Percentiles rank a stretch among this genome's conserved stretches.
Evolutionary conservation across 2,329 filamentous ascomycete genomes (phyloP).

Genomic region (Aureobasidium sp.): DNA sequence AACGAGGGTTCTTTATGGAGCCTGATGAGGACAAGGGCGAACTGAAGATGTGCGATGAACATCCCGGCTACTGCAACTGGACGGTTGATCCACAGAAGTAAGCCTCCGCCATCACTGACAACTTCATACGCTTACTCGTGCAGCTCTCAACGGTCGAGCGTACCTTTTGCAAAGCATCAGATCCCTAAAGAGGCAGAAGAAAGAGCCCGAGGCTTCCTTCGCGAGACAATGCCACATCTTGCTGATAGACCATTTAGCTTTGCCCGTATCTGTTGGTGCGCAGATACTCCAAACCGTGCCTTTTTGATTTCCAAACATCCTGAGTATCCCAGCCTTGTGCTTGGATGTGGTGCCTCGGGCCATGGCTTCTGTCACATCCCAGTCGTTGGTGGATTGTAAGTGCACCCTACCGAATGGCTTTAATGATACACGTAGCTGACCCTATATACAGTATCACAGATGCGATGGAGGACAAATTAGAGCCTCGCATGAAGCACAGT

Average conservation of each 20-base stretch:
- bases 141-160: slow-evolving; percentile 15
- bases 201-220: slow-evolving; percentile 39
- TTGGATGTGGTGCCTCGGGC: slow-evolving; percentile 45
- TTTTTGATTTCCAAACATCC: slow-evolving; percentile 46
- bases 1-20: slow-evolving; percentile 43
- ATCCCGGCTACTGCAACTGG: slow-evolving; percentile 47
- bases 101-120: not conserved
- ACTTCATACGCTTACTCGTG: not conserved
- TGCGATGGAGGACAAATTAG: slow-evolving; percentile 37
- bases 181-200: slow-evolving; percentile 40
- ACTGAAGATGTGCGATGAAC: slow-evolving; percentile 47
- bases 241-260: slow-evolving; percentile 40
- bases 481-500: slow-evolving; percentile 33
- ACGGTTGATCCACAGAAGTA: slow-evolving; percentile 21
- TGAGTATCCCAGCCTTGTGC: slow-evolving; percentile 31
- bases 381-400: slow-evolving; percentile 41
- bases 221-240: slow-evolving; percentile 43
- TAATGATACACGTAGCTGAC: slow-evolving; percentile 44
- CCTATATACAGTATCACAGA: slow-evolving; percentile 41
- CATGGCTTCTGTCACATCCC: slow-evolving; percentile 48
- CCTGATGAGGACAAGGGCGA: slow-evolving; percentile 38
- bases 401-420: slow-evolving; percentile 38
- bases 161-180: slow-evolving; percentile 37
- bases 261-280: slow-evolving; percentile 49
- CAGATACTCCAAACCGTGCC: slow-evolving; percentile 46